These are phyloP conservation scores for Entelexis paramagnoliae DNA, from an alignment of 1,139 yeast species.

Conservation along the genomic window DNA sequence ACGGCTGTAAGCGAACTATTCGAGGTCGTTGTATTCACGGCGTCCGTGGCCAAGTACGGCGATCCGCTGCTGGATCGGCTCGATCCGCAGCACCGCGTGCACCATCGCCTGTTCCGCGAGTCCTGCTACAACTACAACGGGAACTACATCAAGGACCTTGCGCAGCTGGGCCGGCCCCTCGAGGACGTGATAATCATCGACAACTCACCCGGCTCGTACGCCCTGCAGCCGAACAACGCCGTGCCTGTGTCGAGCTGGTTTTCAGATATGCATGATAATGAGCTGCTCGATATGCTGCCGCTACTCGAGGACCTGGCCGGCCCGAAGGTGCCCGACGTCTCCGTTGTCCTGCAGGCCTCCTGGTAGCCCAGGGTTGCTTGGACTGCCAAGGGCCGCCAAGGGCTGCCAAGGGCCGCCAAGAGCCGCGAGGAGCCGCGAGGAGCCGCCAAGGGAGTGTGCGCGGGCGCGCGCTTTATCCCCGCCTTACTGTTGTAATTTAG, in stretches of 20 bases:
- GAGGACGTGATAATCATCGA: conserved; percentile 80
- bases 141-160: conserved; percentile 82
- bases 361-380: too few relatives aligned
- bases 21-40: conserved; percentile 95
- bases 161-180: conserved; percentile 88
- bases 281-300: conserved; percentile 81
- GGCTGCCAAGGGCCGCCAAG: too few relatives aligned
- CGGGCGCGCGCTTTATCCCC: too few relatives aligned
- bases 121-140: conserved; percentile 75
- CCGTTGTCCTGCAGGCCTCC: conserved; percentile 45
- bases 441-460: too few relatives aligned
- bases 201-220: conserved; percentile 93
- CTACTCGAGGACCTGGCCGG: conserved; percentile 73
- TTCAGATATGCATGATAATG: conserved; percentile 95
- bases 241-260: conserved; percentile 98
- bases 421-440: too few relatives aligned
- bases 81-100: conserved; percentile 62
- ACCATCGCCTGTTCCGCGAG: conserved; percentile 88
- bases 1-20: conserved; percentile 70
- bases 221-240: conserved; percentile 95
- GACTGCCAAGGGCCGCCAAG: too few relatives aligned
- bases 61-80: conserved; percentile 86
- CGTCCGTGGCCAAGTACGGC: conserved; percentile 89
- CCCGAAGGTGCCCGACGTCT: conserved; percentile 62
- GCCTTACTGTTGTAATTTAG: not conserved